Conservation (phyloP, 202 grass and related monocot genomes). For the Carex sylvatica region DNA sequence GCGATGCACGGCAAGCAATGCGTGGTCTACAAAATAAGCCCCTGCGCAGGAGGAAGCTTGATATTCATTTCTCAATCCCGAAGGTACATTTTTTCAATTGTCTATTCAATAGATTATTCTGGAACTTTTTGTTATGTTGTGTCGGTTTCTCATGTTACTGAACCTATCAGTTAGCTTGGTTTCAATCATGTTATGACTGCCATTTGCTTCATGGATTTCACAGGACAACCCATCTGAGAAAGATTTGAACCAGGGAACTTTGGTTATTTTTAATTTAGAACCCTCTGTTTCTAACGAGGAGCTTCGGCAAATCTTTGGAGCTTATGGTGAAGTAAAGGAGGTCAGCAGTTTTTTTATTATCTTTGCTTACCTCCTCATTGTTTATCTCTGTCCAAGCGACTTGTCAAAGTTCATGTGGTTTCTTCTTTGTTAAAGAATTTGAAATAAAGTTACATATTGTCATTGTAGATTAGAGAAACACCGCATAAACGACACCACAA, state of each 20-base stretch:
- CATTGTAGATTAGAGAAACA: slow-evolving; percentile 86
- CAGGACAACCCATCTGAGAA: slow-evolving; percentile 98
- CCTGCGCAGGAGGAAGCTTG: slow-evolving; percentile 82
- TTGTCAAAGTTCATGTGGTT: slow-evolving; percentile 15
- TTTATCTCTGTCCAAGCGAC: slow-evolving; percentile 4
- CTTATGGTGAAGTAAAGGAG: slow-evolving; percentile 98
- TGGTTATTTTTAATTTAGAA: slow-evolving; percentile 97
- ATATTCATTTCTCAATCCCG: slow-evolving; percentile 99
- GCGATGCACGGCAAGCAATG: slow-evolving; percentile 86
- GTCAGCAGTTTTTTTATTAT: slow-evolving; percentile 32
- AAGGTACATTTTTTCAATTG: slow-evolving; percentile 46
- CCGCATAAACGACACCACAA: slow-evolving; percentile 98
- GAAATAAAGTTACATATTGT: slow-evolving; percentile 13
- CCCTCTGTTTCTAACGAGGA: slow-evolving; percentile 96
- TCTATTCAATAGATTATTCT: slow-evolving; percentile 6
- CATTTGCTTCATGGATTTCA: not conserved
- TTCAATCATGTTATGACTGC: not conserved
- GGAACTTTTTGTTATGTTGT: not conserved
- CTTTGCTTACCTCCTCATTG: not conserved
- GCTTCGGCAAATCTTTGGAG: slow-evolving; percentile 76
- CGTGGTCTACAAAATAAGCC: slow-evolving; percentile 84
- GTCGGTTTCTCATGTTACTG: not conserved
- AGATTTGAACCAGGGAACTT: slow-evolving; percentile 99
- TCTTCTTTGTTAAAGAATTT: slow-evolving; percentile 13
- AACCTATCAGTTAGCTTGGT: not conserved